A percentile compares a stretch with the other conserved stretches of the same genome.
These are phyloP conservation scores for Neopestalotiopsis sp. DNA, from an alignment of 2,329 filamentous ascomycete genomes.

Conservation along the genomic window DNA sequence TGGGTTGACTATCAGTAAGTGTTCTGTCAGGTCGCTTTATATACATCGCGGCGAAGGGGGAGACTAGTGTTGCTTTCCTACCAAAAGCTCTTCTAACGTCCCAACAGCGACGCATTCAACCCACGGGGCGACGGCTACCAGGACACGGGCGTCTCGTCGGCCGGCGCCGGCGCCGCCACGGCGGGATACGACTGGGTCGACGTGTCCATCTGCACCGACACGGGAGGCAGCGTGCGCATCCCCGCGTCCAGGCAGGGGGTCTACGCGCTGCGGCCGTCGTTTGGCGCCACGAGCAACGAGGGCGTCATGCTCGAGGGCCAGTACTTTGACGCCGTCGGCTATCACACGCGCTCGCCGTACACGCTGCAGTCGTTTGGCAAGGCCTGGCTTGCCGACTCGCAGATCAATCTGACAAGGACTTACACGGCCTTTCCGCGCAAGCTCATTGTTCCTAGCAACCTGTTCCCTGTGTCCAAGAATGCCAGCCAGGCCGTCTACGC, in stretches of 20 bases:
- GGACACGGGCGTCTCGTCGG: neutral
- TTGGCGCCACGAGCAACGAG: neutral
- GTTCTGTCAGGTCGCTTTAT: neutral
- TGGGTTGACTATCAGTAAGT: neutral
- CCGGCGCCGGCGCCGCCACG: neutral
- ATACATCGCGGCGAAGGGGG: too few relatives aligned
- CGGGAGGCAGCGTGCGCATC: neutral
- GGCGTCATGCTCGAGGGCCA: neutral
- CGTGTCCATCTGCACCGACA: neutral
- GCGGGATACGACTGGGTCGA: neutral
- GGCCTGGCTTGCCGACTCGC: neutral
- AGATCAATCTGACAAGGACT: neutral
- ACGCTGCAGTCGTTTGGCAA: neutral
- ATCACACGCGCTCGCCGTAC: neutral
- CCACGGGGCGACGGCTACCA: neutral
- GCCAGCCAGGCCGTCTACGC: neutral
- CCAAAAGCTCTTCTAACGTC: neutral
- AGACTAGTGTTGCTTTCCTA: neutral
- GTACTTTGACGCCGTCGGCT: neutral
- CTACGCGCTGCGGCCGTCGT: neutral
- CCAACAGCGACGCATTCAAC: neutral
- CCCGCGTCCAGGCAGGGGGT: neutral
- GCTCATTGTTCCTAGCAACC: neutral
- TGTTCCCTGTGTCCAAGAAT: conserved; percentile 4
- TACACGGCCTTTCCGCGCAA: neutral